These are phyloP conservation scores for Dujonia santamariae DNA, from an alignment of 1,139 yeast species.

Conservation along the genomic window DNA sequence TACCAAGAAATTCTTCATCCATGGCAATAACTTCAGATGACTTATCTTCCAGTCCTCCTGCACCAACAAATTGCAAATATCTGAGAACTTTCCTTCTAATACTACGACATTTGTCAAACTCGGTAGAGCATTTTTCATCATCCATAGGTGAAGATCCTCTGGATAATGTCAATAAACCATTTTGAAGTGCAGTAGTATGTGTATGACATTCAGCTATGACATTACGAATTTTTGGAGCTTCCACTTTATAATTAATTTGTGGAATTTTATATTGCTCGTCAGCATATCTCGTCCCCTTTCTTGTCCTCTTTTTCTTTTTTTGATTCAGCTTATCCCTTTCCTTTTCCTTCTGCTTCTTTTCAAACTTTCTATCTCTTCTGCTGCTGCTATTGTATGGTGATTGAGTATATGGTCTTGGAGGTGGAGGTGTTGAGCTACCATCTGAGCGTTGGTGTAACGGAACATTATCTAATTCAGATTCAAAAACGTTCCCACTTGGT, in stretches of 20 bases:
- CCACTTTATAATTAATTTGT: constrained; percentile 64
- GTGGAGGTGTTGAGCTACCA: constrained; percentile 13
- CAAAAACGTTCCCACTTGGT: constrained; percentile 14
- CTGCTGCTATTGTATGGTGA: constrained; percentile 18
- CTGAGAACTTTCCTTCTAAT: constrained; percentile 75
- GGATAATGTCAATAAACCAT: constrained; percentile 59
- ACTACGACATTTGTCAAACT: constrained; percentile 72
- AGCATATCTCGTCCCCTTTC: constrained; percentile 34
- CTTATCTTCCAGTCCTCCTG: constrained; percentile 35
- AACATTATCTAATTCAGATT: constrained; percentile 9
- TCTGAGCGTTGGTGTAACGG: constrained; percentile 1
- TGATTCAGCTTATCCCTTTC: constrained; percentile 18
- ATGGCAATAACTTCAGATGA: constrained; percentile 26
- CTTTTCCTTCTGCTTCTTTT: constrained; percentile 10
- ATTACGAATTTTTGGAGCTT: constrained; percentile 67
- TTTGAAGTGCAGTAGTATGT: constrained; percentile 68
- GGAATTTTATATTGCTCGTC: constrained; percentile 63
- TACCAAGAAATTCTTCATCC: constrained; percentile 81
- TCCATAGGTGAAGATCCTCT: constrained; percentile 57
- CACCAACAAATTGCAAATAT: constrained; percentile 78
- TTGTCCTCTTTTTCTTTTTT: constrained; percentile 9
- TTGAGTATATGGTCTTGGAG: constrained; percentile 27
- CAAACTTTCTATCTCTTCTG: constrained; percentile 10
- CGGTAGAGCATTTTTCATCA: constrained; percentile 52
- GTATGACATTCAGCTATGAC: constrained; percentile 76